A percentile compares a stretch with the other conserved stretches of the same genome.
Evolutionary conservation across 2,329 filamentous ascomycete species (phyloP).

Genomic region (Hypoxylon sp.): DNA sequence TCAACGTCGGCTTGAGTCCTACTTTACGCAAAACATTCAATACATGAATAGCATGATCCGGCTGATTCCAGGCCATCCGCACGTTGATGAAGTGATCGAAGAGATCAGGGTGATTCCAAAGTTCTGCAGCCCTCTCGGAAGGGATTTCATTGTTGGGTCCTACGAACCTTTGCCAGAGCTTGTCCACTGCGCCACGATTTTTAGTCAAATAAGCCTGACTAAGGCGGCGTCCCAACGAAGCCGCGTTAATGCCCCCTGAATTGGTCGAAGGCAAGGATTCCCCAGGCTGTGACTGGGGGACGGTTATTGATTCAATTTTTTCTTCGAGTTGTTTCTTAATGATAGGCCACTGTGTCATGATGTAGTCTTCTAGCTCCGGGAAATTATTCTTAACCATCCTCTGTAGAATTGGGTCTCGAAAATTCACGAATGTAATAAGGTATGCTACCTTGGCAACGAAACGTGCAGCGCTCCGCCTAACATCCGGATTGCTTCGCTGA

Average conservation of each 20-base stretch:
- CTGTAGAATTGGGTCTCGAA: conserved; percentile 36
- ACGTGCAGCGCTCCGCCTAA: conserved; percentile 42
- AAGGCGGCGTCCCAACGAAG: conserved; percentile 37
- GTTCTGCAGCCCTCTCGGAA: conserved; percentile 37
- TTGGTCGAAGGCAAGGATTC: not conserved
- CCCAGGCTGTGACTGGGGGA: not conserved
- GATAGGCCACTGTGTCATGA: conserved; percentile 49
- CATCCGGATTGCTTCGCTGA: conserved; percentile 40
- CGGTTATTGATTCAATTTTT: conserved; percentile 10
- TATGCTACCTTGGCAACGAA: conserved; percentile 48
- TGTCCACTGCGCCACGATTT: conserved; percentile 44
- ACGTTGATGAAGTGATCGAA: conserved; percentile 51
- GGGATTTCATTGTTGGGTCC: conserved; percentile 36
- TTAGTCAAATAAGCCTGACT: conserved; percentile 27
- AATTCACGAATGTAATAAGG: conserved; percentile 46
- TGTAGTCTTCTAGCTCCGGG: conserved; percentile 44
- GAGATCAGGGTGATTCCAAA: conserved; percentile 43
- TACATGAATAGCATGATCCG: conserved; percentile 47
- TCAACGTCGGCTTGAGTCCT: conserved; percentile 70
- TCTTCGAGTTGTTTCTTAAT: conserved; percentile 43
- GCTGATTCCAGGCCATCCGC: conserved; percentile 48
- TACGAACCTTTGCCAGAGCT: conserved; percentile 48
- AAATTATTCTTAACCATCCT: conserved; percentile 36
- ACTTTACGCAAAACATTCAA: conserved; percentile 52
- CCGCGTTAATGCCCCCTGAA: conserved; percentile 12